Evolutionary conservation across 2,329 filamentous ascomycete species (phyloP), one percentile per base, ranked within the genome.

Genomic region (Didymella keratinophila): DNA sequence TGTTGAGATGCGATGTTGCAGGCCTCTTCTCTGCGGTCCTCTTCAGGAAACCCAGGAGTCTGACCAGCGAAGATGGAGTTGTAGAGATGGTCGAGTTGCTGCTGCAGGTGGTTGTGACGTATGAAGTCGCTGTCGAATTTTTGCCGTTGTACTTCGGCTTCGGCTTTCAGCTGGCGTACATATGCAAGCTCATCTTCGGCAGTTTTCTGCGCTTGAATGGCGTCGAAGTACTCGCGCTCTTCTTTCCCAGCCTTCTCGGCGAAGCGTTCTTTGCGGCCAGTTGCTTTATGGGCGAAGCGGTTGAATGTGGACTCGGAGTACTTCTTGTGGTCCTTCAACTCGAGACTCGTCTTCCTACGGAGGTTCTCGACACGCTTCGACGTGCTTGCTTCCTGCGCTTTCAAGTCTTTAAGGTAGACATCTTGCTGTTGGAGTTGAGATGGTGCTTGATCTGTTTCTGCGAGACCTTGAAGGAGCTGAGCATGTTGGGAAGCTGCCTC

Each of bases 181-280:
- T 74, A 73, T 11, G 59, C 63, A 1, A 74, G 62, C 20, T 72
- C 65, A 34, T 75, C 73, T 58, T 74, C 72, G 4, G 66, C 73
- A 2, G 64, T 63, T 57, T 73, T 74, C 45, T 74, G 72, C 27
- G 60, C 64, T 52, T 73, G 71, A 27, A 75, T 70, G 1, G 72
- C 73, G 10, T 75, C 69, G 20, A 74, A 75, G 56, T 75, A 76
- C 46, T 75, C 72, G 8, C 69, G 66, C 41, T 76, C 73, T 62
- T 76, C 73, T 49, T 74, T 75, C 0, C 67, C 71, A 9, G 72
- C 71, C 55, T 77, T 74, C 11, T 70, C 68, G 4, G 46, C 66
- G 41, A 74, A 76, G 9, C 58, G 61, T 8, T 71, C 63, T 39
- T 70, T 71, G 10, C 64, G 64, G 4, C 72, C 73, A 7, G 61